Evolutionary conservation across 1,284 basidiomycete species (phyloP).

Genomic region (Prillingera fragicola): DNA sequence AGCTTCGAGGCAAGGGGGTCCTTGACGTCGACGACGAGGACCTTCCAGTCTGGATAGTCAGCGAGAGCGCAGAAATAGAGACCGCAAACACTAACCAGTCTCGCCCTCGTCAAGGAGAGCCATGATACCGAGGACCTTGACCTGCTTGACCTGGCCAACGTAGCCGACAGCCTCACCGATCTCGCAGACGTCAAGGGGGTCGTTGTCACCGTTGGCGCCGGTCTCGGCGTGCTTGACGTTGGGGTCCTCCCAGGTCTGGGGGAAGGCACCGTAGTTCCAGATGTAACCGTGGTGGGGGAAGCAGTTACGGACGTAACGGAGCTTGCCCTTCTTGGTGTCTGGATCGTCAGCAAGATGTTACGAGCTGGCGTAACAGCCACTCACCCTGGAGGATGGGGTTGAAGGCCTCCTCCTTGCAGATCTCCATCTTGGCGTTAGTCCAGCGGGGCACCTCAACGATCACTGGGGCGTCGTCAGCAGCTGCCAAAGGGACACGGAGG

Average conservation of each 20-base stretch:
- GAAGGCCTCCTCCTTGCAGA: slow-evolving; percentile 93
- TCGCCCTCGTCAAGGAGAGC: slow-evolving; percentile 96
- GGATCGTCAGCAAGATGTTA: slow-evolving; percentile 1
- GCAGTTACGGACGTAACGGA: slow-evolving; percentile 98
- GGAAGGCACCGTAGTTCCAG: slow-evolving; percentile 98
- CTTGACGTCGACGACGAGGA: slow-evolving; percentile 92
- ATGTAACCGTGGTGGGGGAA: slow-evolving; percentile 91
- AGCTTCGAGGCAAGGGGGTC: slow-evolving; percentile 94
- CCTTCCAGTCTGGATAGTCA: slow-evolving; percentile 99
- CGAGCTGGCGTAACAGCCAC: slow-evolving; percentile 6
- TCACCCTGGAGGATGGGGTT: slow-evolving; percentile 93
- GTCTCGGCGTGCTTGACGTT: slow-evolving; percentile 83
- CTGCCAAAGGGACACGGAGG: neutral
- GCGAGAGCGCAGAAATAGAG: no score
- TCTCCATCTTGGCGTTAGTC: slow-evolving; percentile 99
- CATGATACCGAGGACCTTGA: slow-evolving; percentile 99
- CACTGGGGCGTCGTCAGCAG: slow-evolving; percentile 50
- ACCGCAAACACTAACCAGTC: no score
- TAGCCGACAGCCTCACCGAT: slow-evolving; percentile 99
- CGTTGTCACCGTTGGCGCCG: slow-evolving; percentile 98
- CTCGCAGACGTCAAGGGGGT: slow-evolving; percentile 99
- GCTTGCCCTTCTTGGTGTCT: slow-evolving; percentile 62
- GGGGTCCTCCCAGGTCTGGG: slow-evolving; percentile 99
- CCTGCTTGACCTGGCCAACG: slow-evolving; percentile 97
- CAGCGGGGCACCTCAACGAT: slow-evolving; percentile 97